Base-by-base conservation (phyloP, 2,329 filamentous ascomycete genomes). In the Apiospora phragmitis region DNA sequence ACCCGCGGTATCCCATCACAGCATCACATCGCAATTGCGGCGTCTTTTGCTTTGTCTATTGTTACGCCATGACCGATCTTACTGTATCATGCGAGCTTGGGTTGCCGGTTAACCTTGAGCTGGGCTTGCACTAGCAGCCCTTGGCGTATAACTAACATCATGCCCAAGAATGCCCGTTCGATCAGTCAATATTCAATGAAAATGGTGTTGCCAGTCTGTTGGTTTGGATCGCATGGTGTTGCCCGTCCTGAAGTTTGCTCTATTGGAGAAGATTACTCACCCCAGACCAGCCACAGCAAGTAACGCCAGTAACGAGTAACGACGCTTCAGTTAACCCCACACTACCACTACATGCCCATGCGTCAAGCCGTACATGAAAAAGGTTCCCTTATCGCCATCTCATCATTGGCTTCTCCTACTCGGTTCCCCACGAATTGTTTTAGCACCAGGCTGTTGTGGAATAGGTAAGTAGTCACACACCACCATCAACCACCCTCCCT, bases 381-480 rank as follows among this genome's bases (percentile, higher is more conserved):
- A 62, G 55, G 18, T 12, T 35, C 32, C 55, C 55, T 62, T 62
- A 62, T 62, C 55, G 55, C 32, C 21, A n/a, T 38, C 55, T 24
- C 55, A 3, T 38, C 18, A 62, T 62, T 62, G 55, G 55, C 55
- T 38, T n/a, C 55, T 38, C 29, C 32, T 38, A 21, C 55, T 62
- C 32, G 43, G 43, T 47, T n/a, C 55, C 51, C 55, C 55, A 32
- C 51, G 55, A 62, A 38, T 32, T 62, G 55, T 62, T n/a, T 38
- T 35, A 62, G 55, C 29, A 21, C 55, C 55, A n/a, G 21, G 55
- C 21, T 62, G 32, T 38, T 38, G 55, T 38, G 55, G 32, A 38
- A 62, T 38, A 62, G 55, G 55, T 32, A 62, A 62, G 55, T n/a
- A 35, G 32, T 62, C 55, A 62, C 32, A 32, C 51, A 62, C 51